phyloP scores from a whole-genome alignment of 768 basidiomycete genomes.

The Trametes cingulata region DNA sequence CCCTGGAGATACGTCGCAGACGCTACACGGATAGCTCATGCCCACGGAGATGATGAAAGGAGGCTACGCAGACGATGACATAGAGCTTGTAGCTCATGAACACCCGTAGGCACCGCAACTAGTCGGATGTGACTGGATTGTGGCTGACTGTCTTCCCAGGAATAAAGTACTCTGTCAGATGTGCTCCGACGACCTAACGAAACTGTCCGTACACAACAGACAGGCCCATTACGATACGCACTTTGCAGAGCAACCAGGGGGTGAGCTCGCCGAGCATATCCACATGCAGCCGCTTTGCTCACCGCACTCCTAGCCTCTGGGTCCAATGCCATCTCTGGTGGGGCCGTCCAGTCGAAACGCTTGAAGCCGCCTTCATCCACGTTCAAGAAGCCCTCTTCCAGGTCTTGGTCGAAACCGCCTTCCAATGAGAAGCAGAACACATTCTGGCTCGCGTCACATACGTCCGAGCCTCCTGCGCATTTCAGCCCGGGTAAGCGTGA shows the following conservation, averaged over 20 bases:
- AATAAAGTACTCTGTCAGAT: slow-evolving; percentile 45
- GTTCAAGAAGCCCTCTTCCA: background rate
- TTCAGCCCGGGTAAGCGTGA: slow-evolving; percentile 57
- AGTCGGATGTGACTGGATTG: background rate
- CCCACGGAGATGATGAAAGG: background rate
- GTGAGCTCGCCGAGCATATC: background rate
- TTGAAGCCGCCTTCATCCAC: background rate
- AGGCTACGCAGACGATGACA: slow-evolving; percentile 2
- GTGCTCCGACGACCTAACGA: slow-evolving; percentile 46
- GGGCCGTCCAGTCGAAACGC: background rate
- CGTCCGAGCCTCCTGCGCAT: slow-evolving; percentile 49
- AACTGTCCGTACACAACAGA: slow-evolving; percentile 40
- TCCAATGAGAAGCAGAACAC: slow-evolving; percentile 37
- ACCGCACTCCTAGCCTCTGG: background rate
- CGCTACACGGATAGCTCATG: too few relatives aligned
- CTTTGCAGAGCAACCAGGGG: slow-evolving; percentile 28
- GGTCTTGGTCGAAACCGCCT: background rate
- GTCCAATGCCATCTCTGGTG: background rate
- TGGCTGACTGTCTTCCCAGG: background rate
- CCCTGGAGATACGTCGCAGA: background rate
- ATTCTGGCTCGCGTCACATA: slow-evolving; percentile 65
- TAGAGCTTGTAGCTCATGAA: slow-evolving; percentile 7
- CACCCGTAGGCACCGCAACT: slow-evolving; percentile 3
- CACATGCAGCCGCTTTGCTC: background rate
- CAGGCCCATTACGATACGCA: slow-evolving; percentile 60